Percentiles rank a stretch among this genome's conserved stretches.
phyloP scores from a whole-genome alignment of 305 asterid species.

The Andrographis paniculata region DNA sequence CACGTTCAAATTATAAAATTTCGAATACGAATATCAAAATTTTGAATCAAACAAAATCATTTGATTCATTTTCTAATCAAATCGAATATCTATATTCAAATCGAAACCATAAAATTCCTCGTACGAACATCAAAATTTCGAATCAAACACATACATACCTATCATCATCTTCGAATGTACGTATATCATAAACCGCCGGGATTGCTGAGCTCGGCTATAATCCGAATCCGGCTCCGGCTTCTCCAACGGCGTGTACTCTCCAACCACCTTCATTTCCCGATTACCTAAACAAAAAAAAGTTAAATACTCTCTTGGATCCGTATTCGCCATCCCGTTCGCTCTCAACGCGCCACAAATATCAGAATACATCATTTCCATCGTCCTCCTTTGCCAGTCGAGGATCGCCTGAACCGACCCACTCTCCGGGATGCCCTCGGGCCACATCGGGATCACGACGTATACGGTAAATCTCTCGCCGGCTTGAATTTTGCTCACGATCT shows the following conservation, averaged over 20 bases:
- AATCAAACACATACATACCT: slow-evolving; percentile 34
- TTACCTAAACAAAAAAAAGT: slow-evolving; percentile 89
- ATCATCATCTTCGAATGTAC: slow-evolving; percentile 89
- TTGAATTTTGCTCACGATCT: slow-evolving; percentile 68
- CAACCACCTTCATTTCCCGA: slow-evolving; percentile 35
- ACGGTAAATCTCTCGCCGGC: slow-evolving; percentile 62
- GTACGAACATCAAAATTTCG: too few relatives aligned
- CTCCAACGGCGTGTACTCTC: slow-evolving; percentile 50
- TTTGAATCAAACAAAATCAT: too few relatives aligned
- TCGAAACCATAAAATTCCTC: too few relatives aligned
- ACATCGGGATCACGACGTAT: slow-evolving; percentile 83
- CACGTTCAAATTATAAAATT: too few relatives aligned
- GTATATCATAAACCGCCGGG: slow-evolving; percentile 85
- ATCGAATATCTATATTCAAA: too few relatives aligned
- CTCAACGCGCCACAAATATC: slow-evolving; percentile 46
- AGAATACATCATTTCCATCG: slow-evolving; percentile 90
- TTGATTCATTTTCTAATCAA: too few relatives aligned
- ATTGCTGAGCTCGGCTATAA: slow-evolving; percentile 61
- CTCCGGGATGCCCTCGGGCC: slow-evolving; percentile 90
- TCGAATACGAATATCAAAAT: too few relatives aligned
- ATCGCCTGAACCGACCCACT: slow-evolving; percentile 82
- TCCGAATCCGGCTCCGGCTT: slow-evolving; percentile 56
- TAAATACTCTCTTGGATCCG: slow-evolving; percentile 58
- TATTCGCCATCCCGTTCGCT: slow-evolving; percentile 35
- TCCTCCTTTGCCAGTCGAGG: slow-evolving; percentile 84